Base-by-base conservation (phyloP, 192 early-diverging fungal species). In the Diversispora eburnea region DNA sequence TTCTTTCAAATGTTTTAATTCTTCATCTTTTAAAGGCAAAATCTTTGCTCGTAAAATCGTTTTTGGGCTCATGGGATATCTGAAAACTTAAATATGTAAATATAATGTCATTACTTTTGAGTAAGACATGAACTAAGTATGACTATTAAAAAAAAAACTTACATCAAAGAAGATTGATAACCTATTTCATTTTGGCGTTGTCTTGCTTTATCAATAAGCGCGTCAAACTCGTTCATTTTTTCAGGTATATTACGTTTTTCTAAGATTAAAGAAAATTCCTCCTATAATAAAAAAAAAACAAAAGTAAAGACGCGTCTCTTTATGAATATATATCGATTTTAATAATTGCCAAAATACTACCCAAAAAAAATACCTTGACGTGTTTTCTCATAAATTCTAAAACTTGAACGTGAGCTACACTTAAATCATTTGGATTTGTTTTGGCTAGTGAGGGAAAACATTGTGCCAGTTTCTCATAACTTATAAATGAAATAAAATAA, bases 161-260 rank as follows among this genome's bases (percentile, higher is more conserved):
- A 15, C 25, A 33, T 43, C 17, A 33, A 61, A 15, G 9, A 5
- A 33, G 39, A 41, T 13, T 41, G 59, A 61, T 48, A 47, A 4
- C 48, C 48, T 12, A 49, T 47, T 6, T 33, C 25, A 0, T 17
- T 20, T 67, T 67, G 19, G 0, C 13, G 20, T 25, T 52, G 19
- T 47, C 20, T 67, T 20, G 66, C 66, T 8, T 67, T 52, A 20
- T n/a, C 49, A 33, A 69, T 69, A n/a, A 69, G 19, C 10, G 19
- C n/a, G 15, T 69, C 67, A 39, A 69, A 17, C 42, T 69, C 67
- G 19, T 69, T n/a, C 42, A 69, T 48, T 43, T 69, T 69, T 20
- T 52, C 51, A n/a, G 46, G 15, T 33, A 69, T 46, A 4, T 69
- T 56, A 3, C 43, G 54, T 10, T 69, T 52, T 42, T 69, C 51